Conservation (phyloP, 495 filamentous ascomycete genomes). For the Tetracladium setigerum region DNA sequence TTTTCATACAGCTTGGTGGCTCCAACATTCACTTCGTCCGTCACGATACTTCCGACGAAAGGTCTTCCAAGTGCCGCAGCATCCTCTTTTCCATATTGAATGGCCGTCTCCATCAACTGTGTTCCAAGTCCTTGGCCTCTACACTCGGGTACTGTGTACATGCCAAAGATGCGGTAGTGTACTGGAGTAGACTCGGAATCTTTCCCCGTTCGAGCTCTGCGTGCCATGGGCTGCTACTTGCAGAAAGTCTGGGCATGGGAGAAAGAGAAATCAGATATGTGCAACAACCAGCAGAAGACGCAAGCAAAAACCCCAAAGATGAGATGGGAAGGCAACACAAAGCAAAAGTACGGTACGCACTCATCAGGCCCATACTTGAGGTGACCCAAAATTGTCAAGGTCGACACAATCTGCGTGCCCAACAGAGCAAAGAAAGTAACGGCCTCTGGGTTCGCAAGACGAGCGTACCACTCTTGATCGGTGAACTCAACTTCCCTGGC, state of each 20-base stretch:
- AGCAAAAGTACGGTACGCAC: constrained; percentile 12
- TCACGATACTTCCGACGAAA: constrained; percentile 27
- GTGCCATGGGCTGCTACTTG: constrained; percentile 19
- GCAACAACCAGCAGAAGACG: too few species aligned
- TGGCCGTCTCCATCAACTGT: constrained; percentile 29
- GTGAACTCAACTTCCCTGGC: constrained; percentile 34
- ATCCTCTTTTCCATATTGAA: constrained; percentile 22
- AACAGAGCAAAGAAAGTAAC: constrained; percentile 34
- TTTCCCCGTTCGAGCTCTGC: constrained; percentile 1
- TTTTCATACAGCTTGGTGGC: constrained; percentile 38
- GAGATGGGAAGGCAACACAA: too few species aligned
- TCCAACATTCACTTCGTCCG: constrained; percentile 29
- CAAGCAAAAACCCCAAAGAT: too few species aligned
- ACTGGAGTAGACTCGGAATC: constrained; percentile 16
- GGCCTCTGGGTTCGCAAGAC: constrained; percentile 36
- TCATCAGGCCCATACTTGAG: constrained; percentile 16
- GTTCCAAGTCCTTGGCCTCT: constrained; percentile 35
- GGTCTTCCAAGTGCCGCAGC: constrained; percentile 18
- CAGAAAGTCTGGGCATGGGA: constrained; percentile 18
- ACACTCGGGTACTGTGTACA: constrained; percentile 38
- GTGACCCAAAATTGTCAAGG: constrained; percentile 13
- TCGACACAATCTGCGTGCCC: constrained; percentile 16
- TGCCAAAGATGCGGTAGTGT: constrained; percentile 28
- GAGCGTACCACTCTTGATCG: constrained; percentile 32
- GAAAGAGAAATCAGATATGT: constrained; percentile 8